Percentiles rank a stretch among this genome's conserved stretches.
phyloP scores from a whole-genome alignment of 495 filamentous ascomycete genomes.

The Penicillium paradoxum region DNA sequence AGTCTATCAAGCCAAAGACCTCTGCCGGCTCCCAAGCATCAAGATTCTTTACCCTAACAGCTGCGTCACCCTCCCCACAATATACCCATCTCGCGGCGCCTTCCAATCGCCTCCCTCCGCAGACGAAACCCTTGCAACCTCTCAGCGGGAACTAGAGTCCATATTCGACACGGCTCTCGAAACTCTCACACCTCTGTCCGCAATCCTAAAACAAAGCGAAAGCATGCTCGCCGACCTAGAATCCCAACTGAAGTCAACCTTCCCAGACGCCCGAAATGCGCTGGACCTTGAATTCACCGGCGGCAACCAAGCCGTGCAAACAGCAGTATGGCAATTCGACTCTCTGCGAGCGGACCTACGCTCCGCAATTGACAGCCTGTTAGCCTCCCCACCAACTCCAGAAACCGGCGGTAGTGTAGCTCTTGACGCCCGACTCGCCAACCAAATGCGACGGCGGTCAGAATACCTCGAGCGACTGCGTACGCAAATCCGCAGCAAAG shows the following conservation, averaged over 20 bases:
- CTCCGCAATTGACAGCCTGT: slow-evolving; percentile 36
- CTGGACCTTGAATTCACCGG: slow-evolving; percentile 42
- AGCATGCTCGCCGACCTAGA: slow-evolving; percentile 30
- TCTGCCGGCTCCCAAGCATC: slow-evolving; percentile 28
- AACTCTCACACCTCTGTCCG: slow-evolving; percentile 26
- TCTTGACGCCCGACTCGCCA: slow-evolving; percentile 30
- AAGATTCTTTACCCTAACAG: slow-evolving; percentile 32
- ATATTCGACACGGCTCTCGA: slow-evolving; percentile 33
- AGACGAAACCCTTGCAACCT: slow-evolving; percentile 20
- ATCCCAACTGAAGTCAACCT: slow-evolving; percentile 24
- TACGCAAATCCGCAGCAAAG: slow-evolving; percentile 32
- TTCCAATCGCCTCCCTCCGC: slow-evolving; percentile 10
- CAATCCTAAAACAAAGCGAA: slow-evolving; percentile 35
- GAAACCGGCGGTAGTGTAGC: slow-evolving; percentile 11
- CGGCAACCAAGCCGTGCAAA: slow-evolving; percentile 31
- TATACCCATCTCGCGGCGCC: slow-evolving; percentile 8
- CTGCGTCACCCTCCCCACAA: slow-evolving; percentile 21
- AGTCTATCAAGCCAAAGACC: slow-evolving; percentile 30
- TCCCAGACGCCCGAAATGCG: slow-evolving; percentile 33
- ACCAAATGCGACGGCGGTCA: slow-evolving; percentile 32
- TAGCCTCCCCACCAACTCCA: slow-evolving; percentile 22
- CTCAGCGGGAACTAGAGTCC: slow-evolving; percentile 29
- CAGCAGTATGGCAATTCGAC: slow-evolving; percentile 36
- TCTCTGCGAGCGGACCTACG: slow-evolving; percentile 38
- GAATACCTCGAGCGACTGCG: slow-evolving; percentile 38